Base-by-base conservation (phyloP, 345 rosid species). In the Camelina sativa region DNA sequence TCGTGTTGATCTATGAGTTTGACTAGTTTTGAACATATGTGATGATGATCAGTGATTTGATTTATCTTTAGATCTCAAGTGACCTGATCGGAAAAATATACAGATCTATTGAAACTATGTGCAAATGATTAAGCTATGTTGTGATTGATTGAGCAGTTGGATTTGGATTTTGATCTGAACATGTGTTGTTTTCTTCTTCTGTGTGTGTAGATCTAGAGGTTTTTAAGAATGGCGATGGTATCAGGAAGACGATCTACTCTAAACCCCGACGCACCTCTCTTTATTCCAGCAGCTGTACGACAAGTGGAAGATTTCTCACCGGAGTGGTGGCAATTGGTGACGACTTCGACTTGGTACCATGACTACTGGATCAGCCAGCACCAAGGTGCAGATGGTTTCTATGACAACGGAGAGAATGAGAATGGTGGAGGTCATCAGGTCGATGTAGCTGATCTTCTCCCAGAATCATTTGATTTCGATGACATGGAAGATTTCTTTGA, bases 271-370 rank as follows among this genome's bases (percentile, higher is more conserved):
- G 98, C 98, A 12, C 92, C 98, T 1, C 84, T 89, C 0, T 91
- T 91, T 63, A 22, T 93, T n/a, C 98, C 98, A 1, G 96, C 92
- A 52, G 93, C 98, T 20, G 80, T 86, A 25, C 71, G 87, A 25
- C 91, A 77, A 57, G 97, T 93, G 61, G 98, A 91, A 80, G 98
- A 93, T 80, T 93, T 89, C 84, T 93, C 97, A 11, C 96, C 97
- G 0, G 92, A 91, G 40, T 91, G 98, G 98, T 93, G 98, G 98
- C 91, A 89, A 20, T 79, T 93, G 76, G 85, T 91, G 37, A 88
- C 91, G 1, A 86, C 92, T 25, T 87, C 97, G 8, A 66, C 89
- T 2, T 88, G 97, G 92, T 93, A 80, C 81, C 87, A 78, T 7
- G 90, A 93, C 54, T 93, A 88, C 73, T 93, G 98, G 98, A 86